Conservation (phyloP, 2,329 filamentous ascomycete genomes). For the Penicillium sp. region DNA sequence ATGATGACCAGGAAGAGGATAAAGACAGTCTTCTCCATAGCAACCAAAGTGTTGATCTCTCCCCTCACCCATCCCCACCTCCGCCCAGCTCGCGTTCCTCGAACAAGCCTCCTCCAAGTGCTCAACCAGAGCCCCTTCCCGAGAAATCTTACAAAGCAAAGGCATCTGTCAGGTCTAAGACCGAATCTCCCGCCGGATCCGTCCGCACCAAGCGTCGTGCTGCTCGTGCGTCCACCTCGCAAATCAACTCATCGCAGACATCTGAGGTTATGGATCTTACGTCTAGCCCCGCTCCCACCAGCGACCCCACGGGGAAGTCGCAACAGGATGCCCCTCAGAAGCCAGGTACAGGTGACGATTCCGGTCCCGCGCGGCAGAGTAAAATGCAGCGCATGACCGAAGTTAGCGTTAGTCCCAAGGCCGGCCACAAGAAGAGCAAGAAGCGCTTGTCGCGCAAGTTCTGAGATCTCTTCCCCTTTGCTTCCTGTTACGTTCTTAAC, state of each 20-base stretch:
- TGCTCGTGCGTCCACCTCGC: slow-evolving; percentile 1
- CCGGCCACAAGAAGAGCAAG: slow-evolving; percentile 16
- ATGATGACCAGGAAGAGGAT: slow-evolving; percentile 6
- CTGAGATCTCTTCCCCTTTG: not conserved
- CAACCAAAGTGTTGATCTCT: slow-evolving; percentile 14
- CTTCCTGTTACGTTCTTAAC: not conserved
- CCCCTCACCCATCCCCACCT: slow-evolving; percentile 7
- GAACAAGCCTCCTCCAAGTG: slow-evolving; percentile 9
- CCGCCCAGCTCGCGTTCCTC: slow-evolving; percentile 12
- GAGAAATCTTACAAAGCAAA: slow-evolving; percentile 1
- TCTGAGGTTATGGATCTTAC: slow-evolving; percentile 23
- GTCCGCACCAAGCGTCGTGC: slow-evolving; percentile 12
- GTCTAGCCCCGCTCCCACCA: not conserved
- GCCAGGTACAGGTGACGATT: slow-evolving; percentile 2
- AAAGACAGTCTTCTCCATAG: slow-evolving; percentile 14
- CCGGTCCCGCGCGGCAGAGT: slow-evolving; percentile 6
- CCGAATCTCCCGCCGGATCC: slow-evolving; percentile 7
- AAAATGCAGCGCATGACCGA: slow-evolving; percentile 20
- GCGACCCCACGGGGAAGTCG: not conserved
- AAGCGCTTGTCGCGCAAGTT: slow-evolving; percentile 10
- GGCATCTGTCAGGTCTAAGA: not conserved
- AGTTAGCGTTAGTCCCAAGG: slow-evolving; percentile 18
- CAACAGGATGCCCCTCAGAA: not conserved
- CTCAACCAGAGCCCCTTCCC: slow-evolving; percentile 8
- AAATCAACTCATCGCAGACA: slow-evolving; percentile 10